Evolutionary conservation across 495 filamentous ascomycete genomes (phyloP), one percentile per base, ranked within the genome.

Genomic region (Parachaetomium inaequale): DNA sequence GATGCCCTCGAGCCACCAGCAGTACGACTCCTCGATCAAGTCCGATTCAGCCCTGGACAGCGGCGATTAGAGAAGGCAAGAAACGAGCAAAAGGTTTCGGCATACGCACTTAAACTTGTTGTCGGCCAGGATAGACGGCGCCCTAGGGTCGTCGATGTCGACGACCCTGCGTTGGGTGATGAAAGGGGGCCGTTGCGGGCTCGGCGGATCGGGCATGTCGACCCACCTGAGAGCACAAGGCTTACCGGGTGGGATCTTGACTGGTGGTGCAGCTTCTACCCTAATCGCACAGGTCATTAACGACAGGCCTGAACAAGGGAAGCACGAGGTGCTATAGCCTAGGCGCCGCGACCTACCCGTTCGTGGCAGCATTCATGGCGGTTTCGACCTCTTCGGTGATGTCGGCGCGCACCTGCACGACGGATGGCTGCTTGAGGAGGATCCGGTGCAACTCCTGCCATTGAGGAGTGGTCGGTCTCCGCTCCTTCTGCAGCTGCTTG

Each of bases 391-490:
- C 74, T 6, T 63, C 65, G 8, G 68, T 62, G n/a, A 80, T 59
- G 40, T 78, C 71, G 56, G 74, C 73, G 29, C 73, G 73, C 28
- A 67, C 62, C 53, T 78, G 76, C 10, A 82, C 14, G 38, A 77
- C 58, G 57, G 74, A 79, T 3, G 75, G 74, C 26, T 78, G 76
- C 49, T 73, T 68, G 19, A 58, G 43, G 1, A 81, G 61, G 45
- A 73, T 74, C 54, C 68, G 69, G 58, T 75, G 73, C 25, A 82
- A 65, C 47, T 82, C 77, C 17, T 66, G 66, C 76, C 76, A 80
- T 23, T 59, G 55, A 21, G 36, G 34, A 15, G 58, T 57, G 57
- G 59, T 68, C 55, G 61, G 68, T 45, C 29, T 61, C 58, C 59
- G 68, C 63, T 70, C 59, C 57, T 75, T 74, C 29, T 71, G 68